Conservation (phyloP, 768 basidiomycete species). For the Kwoniella newhampshirensis region DNA sequence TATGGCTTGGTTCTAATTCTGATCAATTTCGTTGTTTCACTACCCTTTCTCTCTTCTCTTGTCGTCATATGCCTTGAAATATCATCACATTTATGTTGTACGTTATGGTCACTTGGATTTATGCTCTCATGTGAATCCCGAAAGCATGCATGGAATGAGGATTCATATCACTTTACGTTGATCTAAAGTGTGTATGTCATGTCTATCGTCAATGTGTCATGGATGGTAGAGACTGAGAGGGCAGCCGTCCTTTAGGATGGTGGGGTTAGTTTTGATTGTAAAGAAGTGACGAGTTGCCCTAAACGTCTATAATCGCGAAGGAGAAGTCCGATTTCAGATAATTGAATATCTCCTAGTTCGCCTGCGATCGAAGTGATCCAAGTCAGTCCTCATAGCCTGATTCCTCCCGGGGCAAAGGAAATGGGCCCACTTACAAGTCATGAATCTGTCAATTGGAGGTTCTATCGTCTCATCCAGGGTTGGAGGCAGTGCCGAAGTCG, state of each 20-base stretch:
- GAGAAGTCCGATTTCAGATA: slow-evolving; percentile 78
- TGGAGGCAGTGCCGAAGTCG: background rate
- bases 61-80: background rate
- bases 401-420: background rate
- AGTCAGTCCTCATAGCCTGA: too few species aligned
- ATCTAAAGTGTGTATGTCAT: too few species aligned
- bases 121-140: too few species aligned
- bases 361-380: slow-evolving; percentile 59
- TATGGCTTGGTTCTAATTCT: slow-evolving; percentile 67
- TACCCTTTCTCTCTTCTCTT: background rate
- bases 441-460: slow-evolving; percentile 52
- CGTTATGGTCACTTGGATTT: too few species aligned
- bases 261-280: slow-evolving; percentile 5
- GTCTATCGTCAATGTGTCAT: too few species aligned
- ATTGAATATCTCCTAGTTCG: slow-evolving; percentile 69
- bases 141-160: too few species aligned
- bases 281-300: slow-evolving; percentile 50
- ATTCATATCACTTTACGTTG: too few species aligned
- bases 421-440: slow-evolving; percentile 36
- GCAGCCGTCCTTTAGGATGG: background rate
- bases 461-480: slow-evolving; percentile 26
- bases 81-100: slow-evolving; percentile 1
- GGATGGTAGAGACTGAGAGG: too few species aligned
- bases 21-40: background rate
- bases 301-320: slow-evolving; percentile 77